A percentile compares a stretch with the other conserved stretches of the same genome.
phyloP scores from a whole-genome alignment of 495 filamentous ascomycete species.

The Xylaria venustula region DNA sequence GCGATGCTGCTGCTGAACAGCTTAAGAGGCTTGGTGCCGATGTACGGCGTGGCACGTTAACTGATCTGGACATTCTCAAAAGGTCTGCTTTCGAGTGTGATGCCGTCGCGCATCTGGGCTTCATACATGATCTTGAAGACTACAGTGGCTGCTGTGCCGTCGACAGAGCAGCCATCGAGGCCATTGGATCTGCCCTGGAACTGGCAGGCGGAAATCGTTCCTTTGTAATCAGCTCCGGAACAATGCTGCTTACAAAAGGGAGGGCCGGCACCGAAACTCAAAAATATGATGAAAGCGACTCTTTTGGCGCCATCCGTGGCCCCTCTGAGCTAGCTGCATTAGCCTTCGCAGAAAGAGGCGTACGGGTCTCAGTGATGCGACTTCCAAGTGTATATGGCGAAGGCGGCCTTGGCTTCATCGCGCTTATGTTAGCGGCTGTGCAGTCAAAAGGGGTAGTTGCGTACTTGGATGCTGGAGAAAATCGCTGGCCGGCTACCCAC shows the following conservation, averaged over 20 bases:
- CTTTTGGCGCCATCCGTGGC: constrained; percentile 20
- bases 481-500: constrained; percentile 44
- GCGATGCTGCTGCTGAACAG: constrained; percentile 28
- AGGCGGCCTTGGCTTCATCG: constrained; percentile 36
- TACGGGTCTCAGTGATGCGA: constrained; percentile 37
- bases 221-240: constrained; percentile 45
- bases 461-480: constrained; percentile 45
- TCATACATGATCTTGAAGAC: constrained; percentile 24
- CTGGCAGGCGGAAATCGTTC: constrained; percentile 27
- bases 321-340: constrained; percentile 29
- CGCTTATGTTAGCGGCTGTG: constrained; percentile 32
- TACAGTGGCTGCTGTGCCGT: constrained; percentile 28
- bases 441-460: constrained; percentile 30
- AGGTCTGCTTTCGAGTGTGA: constrained; percentile 36
- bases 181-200: constrained; percentile 34
- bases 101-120: constrained; percentile 47
- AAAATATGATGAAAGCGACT: constrained; percentile 5
- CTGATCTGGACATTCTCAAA: constrained; percentile 36
- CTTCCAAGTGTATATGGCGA: constrained; percentile 45
- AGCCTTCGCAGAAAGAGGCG: constrained; percentile 28
- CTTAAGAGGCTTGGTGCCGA: constrained; percentile 32
- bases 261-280: constrained; percentile 35
- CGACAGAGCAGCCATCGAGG: constrained; percentile 38
- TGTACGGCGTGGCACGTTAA: constrained; percentile 36
- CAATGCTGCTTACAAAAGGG: constrained; percentile 33